These are phyloP conservation scores for Phlyctochytrium arcticum DNA, from an alignment of 192 early-diverging fungal genomes.

Conservation along the genomic window DNA sequence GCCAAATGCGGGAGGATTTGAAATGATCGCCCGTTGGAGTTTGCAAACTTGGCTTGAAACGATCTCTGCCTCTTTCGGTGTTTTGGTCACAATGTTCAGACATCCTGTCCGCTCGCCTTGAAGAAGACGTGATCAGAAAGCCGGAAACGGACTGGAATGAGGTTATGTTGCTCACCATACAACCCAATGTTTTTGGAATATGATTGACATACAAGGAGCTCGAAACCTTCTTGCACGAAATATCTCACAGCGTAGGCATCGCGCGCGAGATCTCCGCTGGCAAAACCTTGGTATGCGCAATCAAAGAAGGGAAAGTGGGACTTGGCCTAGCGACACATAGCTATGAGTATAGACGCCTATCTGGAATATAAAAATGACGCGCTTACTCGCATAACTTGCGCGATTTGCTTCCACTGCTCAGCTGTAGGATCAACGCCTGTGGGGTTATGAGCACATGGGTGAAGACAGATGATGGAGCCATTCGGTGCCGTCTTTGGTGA, in stretches of 20 bases:
- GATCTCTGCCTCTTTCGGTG: slow-evolving; percentile 43
- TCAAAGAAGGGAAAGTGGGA: slow-evolving; percentile 94
- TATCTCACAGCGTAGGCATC: slow-evolving; percentile 92
- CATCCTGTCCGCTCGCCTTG: slow-evolving; percentile 82
- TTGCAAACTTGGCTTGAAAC: slow-evolving; percentile 83
- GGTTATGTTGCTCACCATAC: slow-evolving; percentile 56
- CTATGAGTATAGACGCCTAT: not conserved
- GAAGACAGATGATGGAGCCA: slow-evolving; percentile 83
- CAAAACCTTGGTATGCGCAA: slow-evolving; percentile 98
- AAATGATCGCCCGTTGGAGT: slow-evolving; percentile 78
- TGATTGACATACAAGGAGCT: slow-evolving; percentile 86
- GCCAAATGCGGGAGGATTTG: slow-evolving; percentile 88
- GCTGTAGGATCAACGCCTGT: slow-evolving; percentile 96
- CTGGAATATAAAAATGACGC: not conserved
- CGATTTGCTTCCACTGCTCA: slow-evolving; percentile 91
- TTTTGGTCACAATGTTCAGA: slow-evolving; percentile 69
- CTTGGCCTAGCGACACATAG: slow-evolving; percentile 48
- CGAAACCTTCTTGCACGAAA: slow-evolving; percentile 89
- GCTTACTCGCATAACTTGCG: slow-evolving; percentile 65
- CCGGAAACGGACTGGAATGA: not conserved
- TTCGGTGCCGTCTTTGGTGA: slow-evolving; percentile 54
- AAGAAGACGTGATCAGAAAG: not conserved
- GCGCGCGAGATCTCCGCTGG: slow-evolving; percentile 82
- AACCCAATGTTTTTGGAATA: slow-evolving; percentile 99
- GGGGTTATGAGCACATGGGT: slow-evolving; percentile 98